Conservation (phyloP, 2,329 filamentous ascomycete species). For the Colletotrichum tabaci region DNA sequence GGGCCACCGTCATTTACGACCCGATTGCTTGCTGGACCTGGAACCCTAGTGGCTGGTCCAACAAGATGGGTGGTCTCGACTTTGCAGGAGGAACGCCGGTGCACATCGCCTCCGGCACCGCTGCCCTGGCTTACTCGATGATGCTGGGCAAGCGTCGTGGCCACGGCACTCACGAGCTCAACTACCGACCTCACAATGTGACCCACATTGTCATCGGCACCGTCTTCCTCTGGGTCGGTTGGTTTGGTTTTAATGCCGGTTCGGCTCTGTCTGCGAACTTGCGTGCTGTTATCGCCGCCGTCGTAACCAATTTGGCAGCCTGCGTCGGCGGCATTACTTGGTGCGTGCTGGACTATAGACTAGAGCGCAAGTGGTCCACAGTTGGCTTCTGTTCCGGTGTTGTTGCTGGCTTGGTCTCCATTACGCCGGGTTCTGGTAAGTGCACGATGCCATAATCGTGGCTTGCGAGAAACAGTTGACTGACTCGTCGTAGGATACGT, state of each 20-base stretch:
- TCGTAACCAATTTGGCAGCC: slow-evolving; percentile 89
- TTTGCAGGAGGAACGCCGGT: slow-evolving; percentile 93
- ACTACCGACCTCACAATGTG: slow-evolving; percentile 93
- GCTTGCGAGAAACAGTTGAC: background rate
- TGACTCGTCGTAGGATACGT: slow-evolving; percentile 70
- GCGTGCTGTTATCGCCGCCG: slow-evolving; percentile 87
- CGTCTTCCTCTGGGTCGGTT: slow-evolving; percentile 94
- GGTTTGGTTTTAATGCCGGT: slow-evolving; percentile 96
- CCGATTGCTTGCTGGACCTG: slow-evolving; percentile 96
- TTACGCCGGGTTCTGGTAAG: slow-evolving; percentile 86
- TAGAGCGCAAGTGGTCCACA: slow-evolving; percentile 93
- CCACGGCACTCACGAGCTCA: slow-evolving; percentile 88
- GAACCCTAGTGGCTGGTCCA: slow-evolving; percentile 87
- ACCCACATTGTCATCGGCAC: slow-evolving; percentile 94
- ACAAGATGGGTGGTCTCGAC: slow-evolving; percentile 84
- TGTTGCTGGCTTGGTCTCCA: slow-evolving; percentile 87
- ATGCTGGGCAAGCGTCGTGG: slow-evolving; percentile 90
- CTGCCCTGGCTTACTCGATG: slow-evolving; percentile 90
- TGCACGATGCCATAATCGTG: slow-evolving; percentile 3
- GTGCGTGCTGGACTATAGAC: slow-evolving; percentile 89
- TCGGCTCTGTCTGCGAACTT: slow-evolving; percentile 86
- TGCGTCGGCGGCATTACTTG: slow-evolving; percentile 89
- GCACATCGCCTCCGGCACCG: slow-evolving; percentile 86
- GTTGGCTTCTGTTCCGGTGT: slow-evolving; percentile 95
- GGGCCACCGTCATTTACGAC: slow-evolving; percentile 92